These are phyloP conservation scores for Talaromyces trachyspermus DNA, from an alignment of 495 filamentous ascomycete species.

Conservation along the genomic window DNA sequence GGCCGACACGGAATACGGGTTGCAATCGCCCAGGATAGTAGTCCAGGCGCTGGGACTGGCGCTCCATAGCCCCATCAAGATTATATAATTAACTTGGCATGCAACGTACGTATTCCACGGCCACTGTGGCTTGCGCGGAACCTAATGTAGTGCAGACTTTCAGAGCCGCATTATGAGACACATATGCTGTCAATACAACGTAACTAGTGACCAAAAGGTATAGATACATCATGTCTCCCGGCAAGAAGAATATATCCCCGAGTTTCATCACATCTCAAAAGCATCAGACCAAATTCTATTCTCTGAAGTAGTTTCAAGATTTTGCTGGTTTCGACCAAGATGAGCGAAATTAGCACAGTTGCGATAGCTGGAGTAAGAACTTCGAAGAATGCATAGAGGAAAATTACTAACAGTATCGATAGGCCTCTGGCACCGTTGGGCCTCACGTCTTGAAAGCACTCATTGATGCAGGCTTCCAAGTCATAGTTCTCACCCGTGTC, in stretches of 20 bases:
- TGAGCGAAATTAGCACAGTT: constrained; percentile 12
- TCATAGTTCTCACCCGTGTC: constrained; percentile 51
- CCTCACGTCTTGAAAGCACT: constrained; percentile 48
- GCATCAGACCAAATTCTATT: neutral
- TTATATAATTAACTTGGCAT: too few species aligned
- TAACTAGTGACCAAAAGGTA: neutral
- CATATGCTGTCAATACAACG: too few species aligned
- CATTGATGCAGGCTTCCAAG: constrained; percentile 45
- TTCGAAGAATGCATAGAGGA: neutral
- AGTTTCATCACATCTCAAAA: neutral
- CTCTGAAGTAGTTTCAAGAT: neutral
- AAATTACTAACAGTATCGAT: neutral
- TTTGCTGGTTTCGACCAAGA: neutral
- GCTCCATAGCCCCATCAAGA: too few species aligned
- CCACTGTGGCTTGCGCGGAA: too few species aligned
- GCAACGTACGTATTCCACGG: too few species aligned
- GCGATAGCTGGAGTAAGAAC: constrained; percentile 11
- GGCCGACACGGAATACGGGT: too few species aligned
- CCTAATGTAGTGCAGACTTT: too few species aligned
- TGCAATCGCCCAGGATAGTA: too few species aligned
- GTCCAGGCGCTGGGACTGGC: too few species aligned
- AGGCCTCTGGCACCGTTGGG: constrained; percentile 56
- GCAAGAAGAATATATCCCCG: neutral
- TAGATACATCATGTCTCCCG: neutral
- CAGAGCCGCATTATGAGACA: too few species aligned